Evolutionary conservation across 2,329 filamentous ascomycete genomes (phyloP), one percentile per base, ranked within the genome.

Genomic region (Elsinoe arachidis): DNA sequence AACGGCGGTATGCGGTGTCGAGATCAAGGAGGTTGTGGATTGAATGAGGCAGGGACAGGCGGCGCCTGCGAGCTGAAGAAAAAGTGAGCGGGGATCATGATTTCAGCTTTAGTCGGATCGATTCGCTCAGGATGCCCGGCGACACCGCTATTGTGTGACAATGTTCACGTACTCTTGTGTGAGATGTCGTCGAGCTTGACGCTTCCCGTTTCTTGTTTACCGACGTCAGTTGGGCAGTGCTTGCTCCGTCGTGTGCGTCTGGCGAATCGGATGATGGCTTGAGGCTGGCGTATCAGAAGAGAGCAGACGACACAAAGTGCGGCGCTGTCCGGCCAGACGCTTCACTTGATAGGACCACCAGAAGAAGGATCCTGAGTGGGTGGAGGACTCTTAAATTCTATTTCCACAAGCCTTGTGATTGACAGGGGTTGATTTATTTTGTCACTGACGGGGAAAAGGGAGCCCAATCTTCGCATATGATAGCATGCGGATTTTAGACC

Each of bases 211-310:
- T 37, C 49, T 53, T 53, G 49, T 53, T 53, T 53, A 53, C 49
- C 49, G 23, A 53, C 49, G 49, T 53, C 49, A 53, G 33, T 53
- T 53, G 49, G 49, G 49, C 49, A 53, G 49, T 53, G 49, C 49
- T 53, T 46, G 17, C 49, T 39, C 34, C 33, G 33, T 53, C 49
- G 21, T 9, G 15, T 39, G 17, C 34, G 49, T 53, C 49, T 53
- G 49, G 34, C 49, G 49, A 53, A 53, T 53, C 49, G 49, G 49
- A 37, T 52, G 19, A 38, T 38, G 49, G 33, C 49, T 53, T 35
- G 19, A 53, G 41, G 49, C 30, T 35, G 47, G 47, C 47, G 47
- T 52, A 52, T 52, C 47, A 52, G 47, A 52, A 33, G 6, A 51
- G 11, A 51, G 41, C n/a, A 46, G 15, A 21, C n/a, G n/a, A 21